Conservation (phyloP, 164 flowering plant genomes). For the Magnolia officinalis region DNA sequence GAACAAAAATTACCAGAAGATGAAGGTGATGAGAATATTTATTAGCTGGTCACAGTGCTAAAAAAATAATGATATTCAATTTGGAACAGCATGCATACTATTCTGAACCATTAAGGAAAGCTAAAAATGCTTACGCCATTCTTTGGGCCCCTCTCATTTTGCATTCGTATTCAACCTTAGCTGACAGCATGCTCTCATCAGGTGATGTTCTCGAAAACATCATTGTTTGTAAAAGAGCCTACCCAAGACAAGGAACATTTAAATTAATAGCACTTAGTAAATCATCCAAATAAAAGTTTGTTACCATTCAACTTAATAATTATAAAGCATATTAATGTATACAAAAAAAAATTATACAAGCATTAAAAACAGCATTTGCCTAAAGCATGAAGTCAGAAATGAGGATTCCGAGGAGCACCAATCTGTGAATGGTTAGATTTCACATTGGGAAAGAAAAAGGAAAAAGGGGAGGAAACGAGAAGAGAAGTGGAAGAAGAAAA, state of each 20-base stretch:
- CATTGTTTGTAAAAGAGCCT: constrained; percentile 94
- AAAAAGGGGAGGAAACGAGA: too few species aligned
- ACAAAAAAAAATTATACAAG: background rate
- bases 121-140: constrained; percentile 75
- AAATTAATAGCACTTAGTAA: background rate
- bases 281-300: constrained; percentile 5
- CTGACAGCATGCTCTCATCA: constrained; percentile 67
- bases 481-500: too few species aligned
- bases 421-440: background rate
- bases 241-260: constrained; percentile 10
- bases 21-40: background rate
- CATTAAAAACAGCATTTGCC: background rate
- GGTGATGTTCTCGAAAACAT: constrained; percentile 65
- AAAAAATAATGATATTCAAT: background rate
- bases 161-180: constrained; percentile 92
- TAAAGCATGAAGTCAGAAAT: background rate
- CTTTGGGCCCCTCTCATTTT: constrained; percentile 90
- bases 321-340: background rate
- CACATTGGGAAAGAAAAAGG: too few species aligned
- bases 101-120: background rate
- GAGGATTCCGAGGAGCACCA: background rate
- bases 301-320: background rate
- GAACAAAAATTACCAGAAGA: background rate
- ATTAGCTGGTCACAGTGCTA: background rate
- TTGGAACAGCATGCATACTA: background rate